A percentile compares a stretch with the other conserved stretches of the same genome.
Evolutionary conservation across 1,284 basidiomycete genomes (phyloP).

Genomic region (Papiliotrema laurentii): DNA sequence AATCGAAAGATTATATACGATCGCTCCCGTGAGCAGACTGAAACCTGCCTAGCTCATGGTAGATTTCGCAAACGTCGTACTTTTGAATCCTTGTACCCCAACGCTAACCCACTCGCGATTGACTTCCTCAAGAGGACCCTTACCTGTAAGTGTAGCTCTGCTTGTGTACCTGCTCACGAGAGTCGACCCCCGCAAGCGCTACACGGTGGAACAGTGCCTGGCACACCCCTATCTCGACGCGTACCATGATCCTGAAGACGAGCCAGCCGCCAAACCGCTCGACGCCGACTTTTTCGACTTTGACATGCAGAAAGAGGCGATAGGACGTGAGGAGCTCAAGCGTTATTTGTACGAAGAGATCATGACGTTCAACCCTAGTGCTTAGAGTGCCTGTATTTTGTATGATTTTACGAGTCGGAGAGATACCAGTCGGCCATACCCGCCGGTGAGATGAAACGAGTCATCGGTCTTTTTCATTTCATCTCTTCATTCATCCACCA

Average conservation of each 20-base stretch:
- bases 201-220: constrained; percentile 84
- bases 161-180: constrained; percentile 16
- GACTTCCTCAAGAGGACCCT: constrained; percentile 90
- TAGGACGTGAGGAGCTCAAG: constrained; percentile 77
- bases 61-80: constrained; percentile 72
- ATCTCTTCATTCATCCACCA: constrained; percentile 9
- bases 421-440: too few relatives aligned
- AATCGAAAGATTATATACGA: constrained; percentile 85
- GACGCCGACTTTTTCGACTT: constrained; percentile 92
- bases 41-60: constrained; percentile 7
- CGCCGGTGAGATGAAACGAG: background rate
- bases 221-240: constrained; percentile 87
- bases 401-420: background rate
- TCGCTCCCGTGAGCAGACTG: constrained; percentile 56
- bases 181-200: constrained; percentile 89
- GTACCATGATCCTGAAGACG: constrained; percentile 84
- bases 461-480: background rate
- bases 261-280: constrained; percentile 83
- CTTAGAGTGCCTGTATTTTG: background rate
- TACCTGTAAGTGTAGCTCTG: constrained; percentile 54
- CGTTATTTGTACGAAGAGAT: constrained; percentile 58
- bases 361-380: constrained; percentile 58
- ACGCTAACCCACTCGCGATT: constrained; percentile 75
- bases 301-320: constrained; percentile 88
- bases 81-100: constrained; percentile 77